Conservation (phyloP, 768 basidiomycete species). For the Phaffia tasmanica region DNA sequence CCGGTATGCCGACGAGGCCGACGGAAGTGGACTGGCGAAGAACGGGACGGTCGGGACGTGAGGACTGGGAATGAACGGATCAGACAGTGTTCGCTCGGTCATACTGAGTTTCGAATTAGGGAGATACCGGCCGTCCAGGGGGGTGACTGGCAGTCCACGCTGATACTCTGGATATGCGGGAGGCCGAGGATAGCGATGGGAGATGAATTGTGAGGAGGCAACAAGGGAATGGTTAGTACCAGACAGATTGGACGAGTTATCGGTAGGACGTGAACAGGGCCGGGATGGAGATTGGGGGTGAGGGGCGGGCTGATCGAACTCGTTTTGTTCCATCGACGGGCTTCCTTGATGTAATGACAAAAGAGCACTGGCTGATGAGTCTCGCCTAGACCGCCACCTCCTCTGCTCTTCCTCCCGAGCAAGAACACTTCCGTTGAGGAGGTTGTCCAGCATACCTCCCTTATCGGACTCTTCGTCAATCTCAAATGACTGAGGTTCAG, state of each 20-base stretch:
- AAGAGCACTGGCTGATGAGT: no score
- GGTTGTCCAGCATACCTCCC: conserved; percentile 21
- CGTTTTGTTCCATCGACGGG: not conserved
- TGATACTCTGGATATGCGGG: not conserved
- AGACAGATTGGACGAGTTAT: not conserved
- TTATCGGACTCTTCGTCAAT: not conserved
- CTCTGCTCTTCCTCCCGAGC: conserved; percentile 2
- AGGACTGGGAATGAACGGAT: conserved; percentile 13
- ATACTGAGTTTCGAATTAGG: conserved; percentile 5
- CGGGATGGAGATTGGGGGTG: not conserved
- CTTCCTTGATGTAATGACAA: conserved; percentile 2
- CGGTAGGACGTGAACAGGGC: not conserved
- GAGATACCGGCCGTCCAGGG: conserved; percentile 6
- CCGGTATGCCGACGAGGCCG: not conserved
- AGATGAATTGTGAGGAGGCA: conserved; percentile 1
- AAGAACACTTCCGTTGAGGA: conserved; percentile 10
- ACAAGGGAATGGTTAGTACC: not conserved
- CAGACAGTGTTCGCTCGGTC: not conserved
- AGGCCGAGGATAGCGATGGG: not conserved
- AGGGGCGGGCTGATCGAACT: not conserved
- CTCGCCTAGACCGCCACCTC: conserved; percentile 1
- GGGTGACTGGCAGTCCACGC: not conserved
- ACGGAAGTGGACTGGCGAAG: not conserved
- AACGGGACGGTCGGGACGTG: not conserved
- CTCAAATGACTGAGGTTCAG: not conserved